Evolutionary conservation across 2,329 filamentous ascomycete species (phyloP).

Genomic region (Daldinia sp.): DNA sequence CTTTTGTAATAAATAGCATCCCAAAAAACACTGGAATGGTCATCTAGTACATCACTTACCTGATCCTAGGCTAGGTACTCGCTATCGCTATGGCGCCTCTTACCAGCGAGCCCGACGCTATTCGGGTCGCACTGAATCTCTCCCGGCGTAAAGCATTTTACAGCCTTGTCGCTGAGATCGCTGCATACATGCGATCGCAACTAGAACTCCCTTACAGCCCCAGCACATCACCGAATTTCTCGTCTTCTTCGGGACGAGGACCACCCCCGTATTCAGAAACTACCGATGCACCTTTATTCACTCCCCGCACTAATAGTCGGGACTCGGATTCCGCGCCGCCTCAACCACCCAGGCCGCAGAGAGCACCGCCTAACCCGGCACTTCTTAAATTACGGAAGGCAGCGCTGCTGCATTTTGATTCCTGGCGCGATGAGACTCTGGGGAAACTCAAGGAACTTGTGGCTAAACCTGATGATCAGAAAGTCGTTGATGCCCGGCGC

Average conservation of each 20-base stretch:
- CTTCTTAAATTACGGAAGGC: slow-evolving; percentile 55
- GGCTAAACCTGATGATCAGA: slow-evolving; percentile 57
- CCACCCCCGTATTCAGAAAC: slow-evolving; percentile 38
- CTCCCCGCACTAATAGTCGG: slow-evolving; percentile 24
- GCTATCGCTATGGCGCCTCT: slow-evolving; percentile 58
- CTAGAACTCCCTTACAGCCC: slow-evolving; percentile 51
- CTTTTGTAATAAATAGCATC: not conserved
- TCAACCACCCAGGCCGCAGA: not conserved
- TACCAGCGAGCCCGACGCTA: slow-evolving; percentile 62
- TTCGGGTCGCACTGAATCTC: slow-evolving; percentile 63
- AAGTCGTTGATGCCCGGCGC: slow-evolving; percentile 57
- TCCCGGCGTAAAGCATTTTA: slow-evolving; percentile 61
- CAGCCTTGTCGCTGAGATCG: slow-evolving; percentile 60
- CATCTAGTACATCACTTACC: not conserved
- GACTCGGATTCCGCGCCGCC: slow-evolving; percentile 11
- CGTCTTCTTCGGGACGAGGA: slow-evolving; percentile 34
- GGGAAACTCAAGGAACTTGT: slow-evolving; percentile 74
- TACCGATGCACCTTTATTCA: slow-evolving; percentile 32
- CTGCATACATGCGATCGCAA: slow-evolving; percentile 62
- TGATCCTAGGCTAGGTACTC: not conserved
- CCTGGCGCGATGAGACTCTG: slow-evolving; percentile 80
- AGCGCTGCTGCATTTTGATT: slow-evolving; percentile 74
- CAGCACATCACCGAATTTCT: slow-evolving; percentile 42
- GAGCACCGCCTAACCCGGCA: slow-evolving; percentile 41
- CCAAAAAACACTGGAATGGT: not conserved